Conservation (phyloP, 306 rosid species). For the Echinosophora koreensis region DNA sequence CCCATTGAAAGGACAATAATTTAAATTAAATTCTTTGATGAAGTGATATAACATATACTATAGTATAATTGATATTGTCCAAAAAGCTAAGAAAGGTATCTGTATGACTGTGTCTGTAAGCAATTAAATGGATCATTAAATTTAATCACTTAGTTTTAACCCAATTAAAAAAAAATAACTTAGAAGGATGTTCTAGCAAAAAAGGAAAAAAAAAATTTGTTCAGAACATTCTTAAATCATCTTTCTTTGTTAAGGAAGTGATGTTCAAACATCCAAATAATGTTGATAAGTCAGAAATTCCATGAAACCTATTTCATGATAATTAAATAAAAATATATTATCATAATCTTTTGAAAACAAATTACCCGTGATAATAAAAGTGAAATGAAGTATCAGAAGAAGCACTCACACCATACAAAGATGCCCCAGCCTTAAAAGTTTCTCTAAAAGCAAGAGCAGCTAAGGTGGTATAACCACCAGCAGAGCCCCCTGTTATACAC, state of each 20-base stretch:
- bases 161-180: not conserved
- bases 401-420: conserved; percentile 88
- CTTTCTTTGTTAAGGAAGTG: not conserved
- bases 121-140: conserved; percentile 1
- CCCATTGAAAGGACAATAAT: conserved; percentile 25
- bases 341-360: not conserved
- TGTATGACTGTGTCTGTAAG: not conserved
- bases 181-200: not conserved
- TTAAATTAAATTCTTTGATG: not conserved
- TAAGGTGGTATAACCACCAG: conserved; percentile 98
- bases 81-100: not conserved
- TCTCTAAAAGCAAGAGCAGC: conserved; percentile 88
- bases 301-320: too few relatives aligned
- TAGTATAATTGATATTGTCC: not conserved
- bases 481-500: conserved; percentile 93
- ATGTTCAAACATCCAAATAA: conserved; percentile 33
- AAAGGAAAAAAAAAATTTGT: not conserved
- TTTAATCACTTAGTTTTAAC: too few relatives aligned
- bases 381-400: conserved; percentile 4
- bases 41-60: not conserved
- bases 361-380: not conserved
- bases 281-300: conserved; percentile 15
- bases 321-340: too few relatives aligned
- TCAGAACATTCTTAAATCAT: not conserved
- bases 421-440: conserved; percentile 89